Evolutionary conservation across 257 asterid genomes (phyloP).

Genomic region (Scutellaria galericulata): DNA sequence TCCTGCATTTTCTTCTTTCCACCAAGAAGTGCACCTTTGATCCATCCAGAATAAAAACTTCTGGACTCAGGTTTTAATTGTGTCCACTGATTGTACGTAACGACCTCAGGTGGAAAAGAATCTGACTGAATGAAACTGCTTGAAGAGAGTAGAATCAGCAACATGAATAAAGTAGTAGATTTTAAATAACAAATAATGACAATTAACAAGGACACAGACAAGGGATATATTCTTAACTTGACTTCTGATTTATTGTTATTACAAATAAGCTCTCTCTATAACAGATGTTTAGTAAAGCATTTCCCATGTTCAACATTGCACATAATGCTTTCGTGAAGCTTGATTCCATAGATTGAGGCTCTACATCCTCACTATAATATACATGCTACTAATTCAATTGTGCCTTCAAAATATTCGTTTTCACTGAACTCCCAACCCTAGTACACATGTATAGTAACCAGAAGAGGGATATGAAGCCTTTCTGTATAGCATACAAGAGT

Average conservation of each 20-base stretch:
- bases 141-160: constrained; percentile 33
- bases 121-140: constrained; percentile 50
- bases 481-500: neutral
- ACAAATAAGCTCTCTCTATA: neutral
- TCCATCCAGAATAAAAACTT: constrained; percentile 64
- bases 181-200: neutral
- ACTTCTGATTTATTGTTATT: neutral
- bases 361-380: neutral
- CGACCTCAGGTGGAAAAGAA: constrained; percentile 68
- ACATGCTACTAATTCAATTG: constrained; percentile 5
- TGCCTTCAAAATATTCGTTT: neutral
- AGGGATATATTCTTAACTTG: neutral
- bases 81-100: constrained; percentile 67
- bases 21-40: constrained; percentile 64
- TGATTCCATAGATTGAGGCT: neutral
- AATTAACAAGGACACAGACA: neutral
- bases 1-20: constrained; percentile 73
- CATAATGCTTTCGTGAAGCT: constrained; percentile 11
- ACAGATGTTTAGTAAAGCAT: neutral
- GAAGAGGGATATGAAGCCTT: neutral
- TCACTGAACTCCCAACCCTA: neutral
- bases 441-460: constrained; percentile 2
- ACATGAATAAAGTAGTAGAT: neutral
- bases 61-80: constrained; percentile 59
- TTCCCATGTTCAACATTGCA: neutral